A percentile compares a stretch with the other conserved stretches of the same genome.
Conservation (phyloP, 352 stramenopile genomes). For the Poterioochromonas sp. region DNA sequence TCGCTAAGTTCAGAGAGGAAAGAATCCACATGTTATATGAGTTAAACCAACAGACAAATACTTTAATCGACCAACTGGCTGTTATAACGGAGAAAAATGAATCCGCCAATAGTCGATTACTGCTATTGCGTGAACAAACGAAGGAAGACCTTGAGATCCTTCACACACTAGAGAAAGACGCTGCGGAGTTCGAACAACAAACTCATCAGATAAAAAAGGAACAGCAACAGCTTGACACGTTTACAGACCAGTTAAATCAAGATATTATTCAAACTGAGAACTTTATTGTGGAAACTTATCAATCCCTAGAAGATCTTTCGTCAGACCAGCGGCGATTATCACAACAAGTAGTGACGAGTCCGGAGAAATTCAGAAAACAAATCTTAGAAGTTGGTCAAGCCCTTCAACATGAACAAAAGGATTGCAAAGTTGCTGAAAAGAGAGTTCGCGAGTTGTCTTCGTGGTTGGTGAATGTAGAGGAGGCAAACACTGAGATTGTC, state of each 20-base stretch:
- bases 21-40: slow-evolving; percentile 68
- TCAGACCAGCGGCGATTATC: slow-evolving; percentile 63
- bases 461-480: slow-evolving; percentile 10
- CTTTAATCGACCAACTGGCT: slow-evolving; percentile 39
- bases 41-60: slow-evolving; percentile 58
- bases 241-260: neutral
- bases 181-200: slow-evolving; percentile 63
- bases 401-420: slow-evolving; percentile 43
- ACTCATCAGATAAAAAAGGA: slow-evolving; percentile 78
- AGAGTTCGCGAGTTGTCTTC: slow-evolving; percentile 30
- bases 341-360: slow-evolving; percentile 75
- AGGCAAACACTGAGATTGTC: neutral
- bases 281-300: slow-evolving; percentile 46
- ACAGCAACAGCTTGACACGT: slow-evolving; percentile 46
- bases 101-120: slow-evolving; percentile 44
- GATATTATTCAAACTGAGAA: neutral
- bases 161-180: slow-evolving; percentile 59
- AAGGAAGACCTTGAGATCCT: slow-evolving; percentile 44
- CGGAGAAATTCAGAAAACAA: slow-evolving; percentile 62
- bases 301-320: slow-evolving; percentile 69
- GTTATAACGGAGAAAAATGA: slow-evolving; percentile 32
- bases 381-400: slow-evolving; percentile 61
- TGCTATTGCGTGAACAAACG: slow-evolving; percentile 43
- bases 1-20: slow-evolving; percentile 89
- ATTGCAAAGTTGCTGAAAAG: slow-evolving; percentile 40